These are phyloP conservation scores for Davidsoniella virescens DNA, from an alignment of 2,329 filamentous ascomycete genomes.

Conservation along the genomic window DNA sequence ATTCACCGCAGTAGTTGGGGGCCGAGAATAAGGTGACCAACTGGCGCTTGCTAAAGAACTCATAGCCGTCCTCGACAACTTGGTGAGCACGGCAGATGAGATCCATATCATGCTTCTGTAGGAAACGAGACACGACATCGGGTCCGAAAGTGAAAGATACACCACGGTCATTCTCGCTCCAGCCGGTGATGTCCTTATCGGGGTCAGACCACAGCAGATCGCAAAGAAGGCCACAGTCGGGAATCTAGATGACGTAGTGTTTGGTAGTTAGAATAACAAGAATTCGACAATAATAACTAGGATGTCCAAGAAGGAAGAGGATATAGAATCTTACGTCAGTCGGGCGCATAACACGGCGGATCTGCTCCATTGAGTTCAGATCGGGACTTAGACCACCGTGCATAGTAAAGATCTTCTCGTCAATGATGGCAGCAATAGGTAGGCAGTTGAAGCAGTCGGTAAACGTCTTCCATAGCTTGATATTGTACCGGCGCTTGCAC, in stretches of 20 bases:
- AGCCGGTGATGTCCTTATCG: slow-evolving; percentile 97
- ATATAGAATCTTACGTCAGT: slow-evolving; percentile 67
- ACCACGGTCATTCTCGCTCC: slow-evolving; percentile 97
- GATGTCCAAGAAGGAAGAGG: slow-evolving; percentile 7
- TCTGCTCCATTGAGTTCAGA: slow-evolving; percentile 99
- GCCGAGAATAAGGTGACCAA: slow-evolving; percentile 95
- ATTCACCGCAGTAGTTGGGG: slow-evolving; percentile 98
- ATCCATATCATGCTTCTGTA: slow-evolving; percentile 99
- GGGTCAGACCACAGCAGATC: slow-evolving; percentile 98
- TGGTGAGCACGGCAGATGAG: slow-evolving; percentile 97
- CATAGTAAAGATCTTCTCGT: slow-evolving; percentile 99
- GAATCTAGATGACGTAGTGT: slow-evolving; percentile 48
- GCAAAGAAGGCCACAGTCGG: slow-evolving; percentile 91
- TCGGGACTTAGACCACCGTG: slow-evolving; percentile 94
- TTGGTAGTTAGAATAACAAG: not conserved
- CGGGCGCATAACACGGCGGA: slow-evolving; percentile 93
- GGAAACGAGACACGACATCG: slow-evolving; percentile 89
- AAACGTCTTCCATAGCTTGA: slow-evolving; percentile 99
- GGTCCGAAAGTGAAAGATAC: slow-evolving; percentile 98
- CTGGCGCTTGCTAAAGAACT: slow-evolving; percentile 98
- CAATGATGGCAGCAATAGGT: slow-evolving; percentile 95
- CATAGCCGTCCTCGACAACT: slow-evolving; percentile 97
- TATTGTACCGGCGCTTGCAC: slow-evolving; percentile 97
- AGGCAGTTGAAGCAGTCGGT: slow-evolving; percentile 99
- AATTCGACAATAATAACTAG: not conserved